Conservation (phyloP, 2,329 filamentous ascomycete species). For the Ophiostoma sp. region DNA sequence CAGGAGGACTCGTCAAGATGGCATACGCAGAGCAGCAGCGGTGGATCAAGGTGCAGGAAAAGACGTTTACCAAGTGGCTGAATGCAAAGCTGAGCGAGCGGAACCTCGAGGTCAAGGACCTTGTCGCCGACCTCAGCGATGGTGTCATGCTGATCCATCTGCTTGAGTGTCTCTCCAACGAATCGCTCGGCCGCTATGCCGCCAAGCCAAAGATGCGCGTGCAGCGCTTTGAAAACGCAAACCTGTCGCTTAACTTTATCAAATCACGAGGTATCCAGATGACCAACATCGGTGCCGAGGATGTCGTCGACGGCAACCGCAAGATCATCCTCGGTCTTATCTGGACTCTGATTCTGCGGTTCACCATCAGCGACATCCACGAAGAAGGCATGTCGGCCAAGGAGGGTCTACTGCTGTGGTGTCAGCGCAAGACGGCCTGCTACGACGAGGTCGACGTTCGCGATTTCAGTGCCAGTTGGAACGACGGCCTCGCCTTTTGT, state of each 20-base stretch:
- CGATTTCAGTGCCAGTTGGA: constrained; percentile 96
- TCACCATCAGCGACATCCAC: constrained; percentile 98
- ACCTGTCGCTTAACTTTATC: constrained; percentile 90
- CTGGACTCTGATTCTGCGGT: constrained; percentile 95
- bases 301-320: constrained; percentile 94
- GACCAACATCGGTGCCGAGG: constrained; percentile 97
- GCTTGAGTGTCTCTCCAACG: constrained; percentile 89
- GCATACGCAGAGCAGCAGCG: constrained; percentile 59
- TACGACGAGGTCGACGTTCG: constrained; percentile 95
- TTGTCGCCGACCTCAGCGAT: constrained; percentile 86
- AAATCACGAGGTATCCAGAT: constrained; percentile 79
- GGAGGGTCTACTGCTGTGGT: constrained; percentile 92
- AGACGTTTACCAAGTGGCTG: constrained; percentile 99
- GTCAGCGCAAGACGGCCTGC: constrained; percentile 95
- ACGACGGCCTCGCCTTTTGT: constrained; percentile 93
- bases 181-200: constrained; percentile 94
- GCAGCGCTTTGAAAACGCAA: constrained; percentile 97
- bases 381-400: constrained; percentile 97
- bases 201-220: constrained; percentile 93
- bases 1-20: constrained; percentile 45
- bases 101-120: constrained; percentile 73
- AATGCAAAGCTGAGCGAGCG: constrained; percentile 88
- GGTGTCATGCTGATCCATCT: constrained; percentile 95
- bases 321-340: constrained; percentile 97
- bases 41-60: constrained; percentile 83